These are phyloP conservation scores for Colletotrichum paranaense DNA, from an alignment of 2,329 filamentous ascomycete genomes.

Conservation along the genomic window DNA sequence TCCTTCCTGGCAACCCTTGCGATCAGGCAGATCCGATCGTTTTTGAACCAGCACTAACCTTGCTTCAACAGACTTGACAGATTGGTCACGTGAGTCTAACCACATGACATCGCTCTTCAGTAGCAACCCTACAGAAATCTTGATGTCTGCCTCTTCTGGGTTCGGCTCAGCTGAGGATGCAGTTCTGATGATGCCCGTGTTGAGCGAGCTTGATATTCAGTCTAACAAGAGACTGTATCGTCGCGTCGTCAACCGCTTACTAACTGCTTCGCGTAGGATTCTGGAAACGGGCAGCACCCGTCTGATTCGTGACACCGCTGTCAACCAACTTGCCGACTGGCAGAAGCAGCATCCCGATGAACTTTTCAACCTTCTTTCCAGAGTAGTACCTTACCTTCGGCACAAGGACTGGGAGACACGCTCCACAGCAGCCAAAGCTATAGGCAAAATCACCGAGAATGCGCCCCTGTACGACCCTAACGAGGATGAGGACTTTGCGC, in stretches of 20 bases:
- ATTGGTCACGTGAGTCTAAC: conserved; percentile 81
- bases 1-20: neutral
- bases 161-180: neutral
- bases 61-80: conserved; percentile 75
- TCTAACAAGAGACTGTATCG: neutral
- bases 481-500: conserved; percentile 68
- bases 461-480: conserved; percentile 92
- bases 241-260: neutral
- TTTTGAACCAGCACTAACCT: conserved; percentile 42
- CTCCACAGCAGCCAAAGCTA: conserved; percentile 90
- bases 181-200: neutral
- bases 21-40: conserved; percentile 37
- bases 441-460: conserved; percentile 93
- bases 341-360: conserved; percentile 99
- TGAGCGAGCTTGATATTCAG: neutral
- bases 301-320: conserved; percentile 95
- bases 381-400: conserved; percentile 94
- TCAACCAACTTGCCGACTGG: conserved; percentile 95
- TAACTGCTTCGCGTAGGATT: conserved; percentile 67
- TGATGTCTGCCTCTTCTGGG: neutral
- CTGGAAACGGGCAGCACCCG: conserved; percentile 97
- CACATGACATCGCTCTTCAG: neutral
- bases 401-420: conserved; percentile 98
- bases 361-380: conserved; percentile 91
- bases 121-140: neutral